A percentile compares a stretch with the other conserved stretches of the same genome.
These are phyloP conservation scores for Pezicula carpinea DNA, from an alignment of 2,329 filamentous ascomycete genomes.

Conservation along the genomic window DNA sequence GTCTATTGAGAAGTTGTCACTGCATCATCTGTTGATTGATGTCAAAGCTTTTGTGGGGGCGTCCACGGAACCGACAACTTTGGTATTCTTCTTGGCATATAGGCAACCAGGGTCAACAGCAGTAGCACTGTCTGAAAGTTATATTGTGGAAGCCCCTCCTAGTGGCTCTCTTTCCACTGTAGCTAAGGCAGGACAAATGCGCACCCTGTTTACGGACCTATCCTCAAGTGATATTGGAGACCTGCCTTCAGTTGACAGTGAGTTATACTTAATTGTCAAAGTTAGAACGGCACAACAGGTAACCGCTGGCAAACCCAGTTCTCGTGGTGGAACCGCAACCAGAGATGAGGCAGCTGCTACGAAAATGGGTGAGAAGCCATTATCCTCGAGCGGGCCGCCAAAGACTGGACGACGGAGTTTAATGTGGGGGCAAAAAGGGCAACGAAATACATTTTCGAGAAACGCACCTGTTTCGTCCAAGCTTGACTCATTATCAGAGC, in stretches of 20 bases:
- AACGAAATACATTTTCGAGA: conserved; percentile 50
- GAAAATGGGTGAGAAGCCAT: conserved; percentile 32
- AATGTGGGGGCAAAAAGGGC: conserved; percentile 64
- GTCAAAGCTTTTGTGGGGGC: conserved; percentile 77
- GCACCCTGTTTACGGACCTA: conserved; percentile 84
- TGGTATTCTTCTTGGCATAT: conserved; percentile 74
- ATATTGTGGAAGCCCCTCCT: conserved; percentile 70
- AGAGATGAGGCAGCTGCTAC: conserved; percentile 16
- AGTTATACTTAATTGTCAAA: conserved; percentile 80
- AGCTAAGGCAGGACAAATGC: conserved; percentile 62
- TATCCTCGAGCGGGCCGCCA: conserved; percentile 39
- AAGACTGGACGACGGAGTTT: conserved; percentile 57
- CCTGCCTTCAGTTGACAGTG: conserved; percentile 56
- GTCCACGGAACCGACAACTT: conserved; percentile 67
- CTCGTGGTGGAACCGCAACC: conserved; percentile 19
- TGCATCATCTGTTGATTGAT: conserved; percentile 81
- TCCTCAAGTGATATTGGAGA: conserved; percentile 53
- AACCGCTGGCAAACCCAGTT: conserved; percentile 19
- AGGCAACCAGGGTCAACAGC: conserved; percentile 61
- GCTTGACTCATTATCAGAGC: conserved; percentile 44
- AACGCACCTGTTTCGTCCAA: conserved; percentile 36
- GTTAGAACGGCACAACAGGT: conserved; percentile 40
- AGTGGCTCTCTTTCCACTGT: conserved; percentile 66
- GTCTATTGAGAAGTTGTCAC: conserved; percentile 57
- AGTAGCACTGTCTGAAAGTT: conserved; percentile 75